Evolutionary conservation across 1,284 basidiomycete species (phyloP).

Genomic region (Gastroboletus turbinatus): DNA sequence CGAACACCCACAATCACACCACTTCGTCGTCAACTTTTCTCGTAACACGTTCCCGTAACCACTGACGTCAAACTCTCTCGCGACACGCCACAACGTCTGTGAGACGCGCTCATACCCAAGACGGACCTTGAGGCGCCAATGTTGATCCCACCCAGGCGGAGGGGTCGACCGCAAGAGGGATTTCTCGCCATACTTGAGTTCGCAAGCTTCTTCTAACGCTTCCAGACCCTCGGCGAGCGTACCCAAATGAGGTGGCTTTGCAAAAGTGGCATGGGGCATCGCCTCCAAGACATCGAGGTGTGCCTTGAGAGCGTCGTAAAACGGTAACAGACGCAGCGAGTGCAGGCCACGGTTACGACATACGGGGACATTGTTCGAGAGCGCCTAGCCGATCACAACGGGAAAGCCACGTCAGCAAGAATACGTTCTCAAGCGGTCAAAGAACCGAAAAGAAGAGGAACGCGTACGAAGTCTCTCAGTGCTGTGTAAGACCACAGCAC

Average conservation of each 20-base stretch:
- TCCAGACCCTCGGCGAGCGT: conserved; percentile 54
- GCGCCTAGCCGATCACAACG: conserved; percentile 41
- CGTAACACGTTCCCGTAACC: conserved; percentile 67
- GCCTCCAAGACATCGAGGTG: conserved; percentile 61
- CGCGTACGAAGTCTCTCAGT: conserved; percentile 61
- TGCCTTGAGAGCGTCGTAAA: conserved; percentile 53
- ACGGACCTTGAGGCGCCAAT: conserved; percentile 57
- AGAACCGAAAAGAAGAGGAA: neutral
- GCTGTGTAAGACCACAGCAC: conserved; percentile 75
- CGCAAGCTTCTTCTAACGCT: conserved; percentile 60
- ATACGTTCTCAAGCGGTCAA: neutral
- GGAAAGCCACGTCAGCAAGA: conserved; percentile 3
- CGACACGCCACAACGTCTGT: conserved; percentile 63
- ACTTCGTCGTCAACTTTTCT: conserved; percentile 67
- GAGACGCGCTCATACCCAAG: conserved; percentile 60
- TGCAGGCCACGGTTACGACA: conserved; percentile 63
- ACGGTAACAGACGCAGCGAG: conserved; percentile 59
- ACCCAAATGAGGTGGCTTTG: conserved; percentile 62
- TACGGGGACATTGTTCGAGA: conserved; percentile 64
- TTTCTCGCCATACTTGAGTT: conserved; percentile 45
- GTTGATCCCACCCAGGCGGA: conserved; percentile 46
- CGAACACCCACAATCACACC: conserved; percentile 76
- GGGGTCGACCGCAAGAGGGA: conserved; percentile 30
- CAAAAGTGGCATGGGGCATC: conserved; percentile 51
- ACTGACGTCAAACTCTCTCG: conserved; percentile 64